Evolutionary conservation across 805 yeast genomes (phyloP).

Genomic region (Ogataea chonburiensis): DNA sequence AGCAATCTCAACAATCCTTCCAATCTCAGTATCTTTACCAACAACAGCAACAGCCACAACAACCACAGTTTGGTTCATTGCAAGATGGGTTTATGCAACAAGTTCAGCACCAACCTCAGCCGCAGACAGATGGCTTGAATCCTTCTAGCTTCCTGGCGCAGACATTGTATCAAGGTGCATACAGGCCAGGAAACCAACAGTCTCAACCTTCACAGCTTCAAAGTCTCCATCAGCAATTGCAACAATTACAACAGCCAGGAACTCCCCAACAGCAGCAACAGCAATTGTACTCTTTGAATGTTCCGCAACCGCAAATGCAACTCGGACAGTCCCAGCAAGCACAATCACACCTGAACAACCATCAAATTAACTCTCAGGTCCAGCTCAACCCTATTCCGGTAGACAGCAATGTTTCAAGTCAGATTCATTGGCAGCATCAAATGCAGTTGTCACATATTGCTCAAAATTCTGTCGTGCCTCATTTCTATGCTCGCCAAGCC

Average conservation of each 20-base stretch:
- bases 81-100: conserved; percentile 27
- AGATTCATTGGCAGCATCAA: conserved; percentile 77
- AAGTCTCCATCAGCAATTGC: conserved; percentile 26
- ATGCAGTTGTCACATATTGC: conserved; percentile 68
- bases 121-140: conserved; percentile 29
- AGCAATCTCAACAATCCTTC: conserved; percentile 5
- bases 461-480: conserved; percentile 66
- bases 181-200: conserved; percentile 33
- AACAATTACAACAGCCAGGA: conserved; percentile 29
- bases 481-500: conserved; percentile 80
- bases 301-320: conserved; percentile 33
- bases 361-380: conserved; percentile 22
- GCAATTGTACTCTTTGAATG: conserved; percentile 23
- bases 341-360: conserved; percentile 14
- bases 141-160: conserved; percentile 41
- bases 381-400: conserved; percentile 31
- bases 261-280: conserved; percentile 28
- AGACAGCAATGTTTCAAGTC: conserved; percentile 36
- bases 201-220: conserved; percentile 27
- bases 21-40: conserved; percentile 9
- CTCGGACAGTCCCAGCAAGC: conserved; percentile 24
- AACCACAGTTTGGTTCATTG: conserved; percentile 19
- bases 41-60: conserved; percentile 20
- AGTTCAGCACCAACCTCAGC: conserved; percentile 26
- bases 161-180: conserved; percentile 40